Conservation (phyloP, 2,329 filamentous ascomycete species). For the Botrytis fragariae region DNA sequence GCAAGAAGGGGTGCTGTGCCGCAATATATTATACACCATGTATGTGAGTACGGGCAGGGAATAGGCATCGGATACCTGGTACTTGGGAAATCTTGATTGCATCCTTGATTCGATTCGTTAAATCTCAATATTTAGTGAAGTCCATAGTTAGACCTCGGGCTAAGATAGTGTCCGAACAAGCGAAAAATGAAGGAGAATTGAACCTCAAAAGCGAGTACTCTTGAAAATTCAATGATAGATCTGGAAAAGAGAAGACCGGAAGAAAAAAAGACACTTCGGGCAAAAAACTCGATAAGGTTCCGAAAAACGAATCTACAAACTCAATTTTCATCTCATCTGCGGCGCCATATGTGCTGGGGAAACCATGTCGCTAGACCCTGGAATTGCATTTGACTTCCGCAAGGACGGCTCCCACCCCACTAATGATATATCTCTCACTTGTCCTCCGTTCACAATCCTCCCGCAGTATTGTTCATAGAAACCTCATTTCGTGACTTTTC, state of each 20-base stretch:
- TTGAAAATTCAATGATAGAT: background rate
- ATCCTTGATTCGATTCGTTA: background rate
- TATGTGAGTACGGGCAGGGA: background rate
- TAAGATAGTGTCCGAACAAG: background rate
- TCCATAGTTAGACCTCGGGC: background rate
- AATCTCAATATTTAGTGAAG: background rate
- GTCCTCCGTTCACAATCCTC: background rate
- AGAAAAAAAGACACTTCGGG: background rate
- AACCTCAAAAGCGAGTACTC: background rate
- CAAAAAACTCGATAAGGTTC: background rate
- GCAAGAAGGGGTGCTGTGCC: background rate
- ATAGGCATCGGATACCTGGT: background rate
- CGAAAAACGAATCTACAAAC: background rate
- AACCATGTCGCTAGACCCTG: background rate
- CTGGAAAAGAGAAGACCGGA: background rate
- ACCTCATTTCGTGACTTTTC: background rate
- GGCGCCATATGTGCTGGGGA: too few relatives aligned
- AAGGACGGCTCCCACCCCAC: background rate
- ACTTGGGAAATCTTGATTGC: background rate
- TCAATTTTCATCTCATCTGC: background rate
- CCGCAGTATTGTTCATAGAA: background rate
- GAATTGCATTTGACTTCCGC: background rate
- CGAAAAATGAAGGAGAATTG: slow-evolving; percentile 1
- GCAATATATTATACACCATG: background rate
- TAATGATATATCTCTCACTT: background rate